These are phyloP conservation scores for Claviceps sp. DNA, from an alignment of 2,329 filamentous ascomycete genomes.

Conservation along the genomic window DNA sequence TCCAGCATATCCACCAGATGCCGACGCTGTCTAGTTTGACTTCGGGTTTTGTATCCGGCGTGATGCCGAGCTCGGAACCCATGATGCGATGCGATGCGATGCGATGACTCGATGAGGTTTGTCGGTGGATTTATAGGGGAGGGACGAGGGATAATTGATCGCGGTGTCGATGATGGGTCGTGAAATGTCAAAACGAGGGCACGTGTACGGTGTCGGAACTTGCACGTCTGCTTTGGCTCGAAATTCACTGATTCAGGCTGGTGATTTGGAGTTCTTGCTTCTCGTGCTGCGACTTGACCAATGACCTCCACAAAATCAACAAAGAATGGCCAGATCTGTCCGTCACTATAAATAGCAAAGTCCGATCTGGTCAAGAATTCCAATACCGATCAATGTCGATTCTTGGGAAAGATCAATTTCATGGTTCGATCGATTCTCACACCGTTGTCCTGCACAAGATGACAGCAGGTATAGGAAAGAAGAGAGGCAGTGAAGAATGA, in stretches of 20 bases:
- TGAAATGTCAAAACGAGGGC: not conserved
- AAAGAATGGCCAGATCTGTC: not conserved
- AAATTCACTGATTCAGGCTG: not conserved
- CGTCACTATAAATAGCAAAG: no score
- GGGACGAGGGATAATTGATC: no score
- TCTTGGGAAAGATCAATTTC: not conserved
- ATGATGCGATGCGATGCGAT: constrained; percentile 7
- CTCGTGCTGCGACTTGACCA: not conserved
- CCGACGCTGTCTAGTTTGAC: constrained; percentile 16
- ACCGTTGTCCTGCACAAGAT: not conserved
- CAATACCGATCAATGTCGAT: not conserved
- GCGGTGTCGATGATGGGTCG: not conserved
- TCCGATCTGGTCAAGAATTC: not conserved
- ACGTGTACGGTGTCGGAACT: not conserved
- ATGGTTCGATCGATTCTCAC: not conserved
- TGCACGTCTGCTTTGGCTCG: not conserved
- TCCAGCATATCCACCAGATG: constrained; percentile 22
- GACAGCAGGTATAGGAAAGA: not conserved
- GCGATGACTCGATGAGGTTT: no score
- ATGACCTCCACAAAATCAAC: not conserved
- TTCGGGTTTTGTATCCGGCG: constrained; percentile 9
- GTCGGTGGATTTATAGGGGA: no score
- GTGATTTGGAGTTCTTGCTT: not conserved
- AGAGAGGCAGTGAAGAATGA: not conserved
- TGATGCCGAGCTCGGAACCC: constrained; percentile 15